Evolutionary conservation across 2,329 filamentous ascomycete species (phyloP).

Genomic region (Diaporthe sp.): DNA sequence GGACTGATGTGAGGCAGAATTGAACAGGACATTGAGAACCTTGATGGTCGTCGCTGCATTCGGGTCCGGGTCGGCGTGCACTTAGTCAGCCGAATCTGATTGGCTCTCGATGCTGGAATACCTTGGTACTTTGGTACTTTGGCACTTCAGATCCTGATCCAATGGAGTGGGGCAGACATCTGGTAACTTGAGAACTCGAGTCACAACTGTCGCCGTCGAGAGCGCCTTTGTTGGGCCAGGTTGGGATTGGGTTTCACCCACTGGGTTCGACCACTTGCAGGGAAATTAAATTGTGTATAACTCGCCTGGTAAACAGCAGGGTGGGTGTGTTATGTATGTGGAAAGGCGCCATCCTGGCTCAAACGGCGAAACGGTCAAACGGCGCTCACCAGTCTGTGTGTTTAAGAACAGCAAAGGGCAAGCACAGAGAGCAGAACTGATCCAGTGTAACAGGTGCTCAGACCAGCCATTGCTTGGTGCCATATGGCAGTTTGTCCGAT

Average conservation of each 20-base stretch:
- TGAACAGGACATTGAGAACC: slow-evolving; percentile 8
- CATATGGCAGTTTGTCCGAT: neutral
- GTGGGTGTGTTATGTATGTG: neutral
- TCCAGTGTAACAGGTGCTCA: neutral
- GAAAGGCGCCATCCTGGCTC: neutral
- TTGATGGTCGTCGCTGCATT: slow-evolving; percentile 23
- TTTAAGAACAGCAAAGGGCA: neutral
- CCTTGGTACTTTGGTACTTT: neutral
- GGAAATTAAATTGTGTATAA: neutral
- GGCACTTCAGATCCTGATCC: neutral
- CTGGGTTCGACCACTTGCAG: neutral
- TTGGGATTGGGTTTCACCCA: neutral
- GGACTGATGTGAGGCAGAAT: slow-evolving; percentile 28
- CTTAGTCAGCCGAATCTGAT: slow-evolving; percentile 13
- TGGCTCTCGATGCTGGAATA: neutral
- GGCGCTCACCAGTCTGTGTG: slow-evolving; percentile 24
- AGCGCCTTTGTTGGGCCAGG: neutral
- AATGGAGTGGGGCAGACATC: neutral
- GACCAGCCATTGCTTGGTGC: too few species aligned
- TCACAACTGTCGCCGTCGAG: neutral
- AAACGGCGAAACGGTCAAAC: slow-evolving; percentile 6
- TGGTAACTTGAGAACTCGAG: neutral
- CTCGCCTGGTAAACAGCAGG: neutral
- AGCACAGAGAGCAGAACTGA: too few species aligned
- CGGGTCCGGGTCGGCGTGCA: slow-evolving; percentile 22